Evolutionary conservation across 768 basidiomycete species (phyloP), one percentile per base, ranked within the genome.

Genomic region (Gyrodon lividus): DNA sequence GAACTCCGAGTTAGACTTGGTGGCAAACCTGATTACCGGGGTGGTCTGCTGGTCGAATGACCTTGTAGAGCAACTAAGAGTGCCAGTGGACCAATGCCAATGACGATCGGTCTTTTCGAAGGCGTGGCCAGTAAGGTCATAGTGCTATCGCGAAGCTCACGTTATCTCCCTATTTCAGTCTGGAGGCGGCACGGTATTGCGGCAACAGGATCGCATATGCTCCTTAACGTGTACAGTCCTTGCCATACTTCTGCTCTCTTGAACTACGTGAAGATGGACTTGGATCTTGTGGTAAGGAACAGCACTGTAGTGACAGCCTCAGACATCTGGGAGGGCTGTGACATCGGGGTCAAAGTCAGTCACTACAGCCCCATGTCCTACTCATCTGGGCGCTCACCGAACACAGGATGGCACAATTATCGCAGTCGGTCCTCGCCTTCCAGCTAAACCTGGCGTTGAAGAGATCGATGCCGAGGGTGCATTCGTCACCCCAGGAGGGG

Each of bases 391-490:
- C n/a, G 16, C 6, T 35, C 4, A 4, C 7, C 22, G 9, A 33
- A 13, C 22, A 17, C 39, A 65, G 49, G 61, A 69, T 45, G 70
- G 70, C 38, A 62, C 65, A 33, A 60, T 72, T 13, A 49, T 56
- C 4, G 57, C 62, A 20, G 52, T 72, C 19, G 68, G 56, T 31
- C 39, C 50, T 33, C 31, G 43, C 20, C 42, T 58, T 20, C 50
- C 20, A 49, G 19, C 49, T 46, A 26, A 37, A 58, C 39, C 40
- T 5, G 58, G 55, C 7, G 64, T 62, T 38, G 44, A 64, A 46
- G 62, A 68, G 22, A 70, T 72, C 17, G 71, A 72, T 46, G 70
- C 67, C 19, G 64, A 70, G 30, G 71, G 71, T 1, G 70, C 62
- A 3, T 71, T 58, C 52, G 51, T 72, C 2, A 72, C 70, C 5